These are phyloP conservation scores for Colletotrichum somersetense DNA, from an alignment of 2,329 filamentous ascomycete species.

Conservation along the genomic window DNA sequence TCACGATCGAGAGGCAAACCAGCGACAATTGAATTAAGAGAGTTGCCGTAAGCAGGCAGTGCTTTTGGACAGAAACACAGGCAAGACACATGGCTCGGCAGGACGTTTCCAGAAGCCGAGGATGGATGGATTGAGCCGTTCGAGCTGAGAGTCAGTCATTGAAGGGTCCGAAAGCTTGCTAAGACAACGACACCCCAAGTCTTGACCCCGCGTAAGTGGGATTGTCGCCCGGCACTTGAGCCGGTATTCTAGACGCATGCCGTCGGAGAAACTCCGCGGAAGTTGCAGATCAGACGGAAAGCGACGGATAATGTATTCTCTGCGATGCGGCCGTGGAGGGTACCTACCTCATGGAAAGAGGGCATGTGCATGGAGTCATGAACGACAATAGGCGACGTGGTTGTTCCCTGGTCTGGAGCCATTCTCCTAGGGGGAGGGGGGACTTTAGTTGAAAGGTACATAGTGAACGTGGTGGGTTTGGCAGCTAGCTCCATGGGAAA, in stretches of 20 bases:
- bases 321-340: not conserved
- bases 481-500: not conserved
- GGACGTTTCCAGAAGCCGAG: not conserved
- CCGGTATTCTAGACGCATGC: slow-evolving; percentile 13
- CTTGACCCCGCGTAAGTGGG: slow-evolving; percentile 16
- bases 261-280: slow-evolving; percentile 38
- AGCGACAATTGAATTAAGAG: not conserved
- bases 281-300: slow-evolving; percentile 24
- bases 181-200: not conserved
- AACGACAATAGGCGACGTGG: not conserved
- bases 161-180: not conserved
- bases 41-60: not conserved
- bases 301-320: not conserved
- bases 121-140: not conserved
- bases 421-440: not conserved
- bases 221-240: not conserved
- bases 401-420: not conserved
- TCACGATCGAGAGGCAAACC: slow-evolving; percentile 10
- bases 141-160: not conserved
- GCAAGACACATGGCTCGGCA: not conserved
- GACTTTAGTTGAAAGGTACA: not conserved
- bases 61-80: not conserved
- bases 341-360: not conserved
- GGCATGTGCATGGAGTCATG: not conserved
- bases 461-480: not conserved